Evolutionary conservation across 2,329 filamentous ascomycete species (phyloP).

Genomic region (Emericellopsis atlantica): DNA sequence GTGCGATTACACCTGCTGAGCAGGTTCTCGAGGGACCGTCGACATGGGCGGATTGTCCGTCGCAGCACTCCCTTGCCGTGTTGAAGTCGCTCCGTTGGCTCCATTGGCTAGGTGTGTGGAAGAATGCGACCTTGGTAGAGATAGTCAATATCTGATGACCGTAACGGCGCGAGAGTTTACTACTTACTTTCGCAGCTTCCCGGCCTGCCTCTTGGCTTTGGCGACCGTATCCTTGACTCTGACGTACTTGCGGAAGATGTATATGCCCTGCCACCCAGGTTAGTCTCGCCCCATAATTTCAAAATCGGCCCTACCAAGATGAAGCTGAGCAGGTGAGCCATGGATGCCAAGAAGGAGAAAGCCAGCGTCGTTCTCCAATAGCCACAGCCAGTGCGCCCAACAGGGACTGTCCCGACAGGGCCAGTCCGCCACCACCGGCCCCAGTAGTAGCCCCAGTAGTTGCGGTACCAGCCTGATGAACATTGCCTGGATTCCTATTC

Average conservation of each 20-base stretch:
- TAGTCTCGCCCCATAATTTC: neutral
- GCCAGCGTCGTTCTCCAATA: constrained; percentile 10
- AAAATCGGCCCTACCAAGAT: constrained; percentile 6
- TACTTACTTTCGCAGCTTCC: neutral
- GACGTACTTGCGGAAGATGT: constrained; percentile 2
- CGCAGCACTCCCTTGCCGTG: neutral
- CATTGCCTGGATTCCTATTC: constrained; percentile 7
- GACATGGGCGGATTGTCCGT: too few species aligned
- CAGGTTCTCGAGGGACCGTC: too few species aligned
- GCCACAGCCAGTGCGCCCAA: constrained; percentile 7
- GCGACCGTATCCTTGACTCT: neutral
- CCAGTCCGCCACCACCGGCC: constrained; percentile 7
- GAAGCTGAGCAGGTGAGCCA: constrained; percentile 9
- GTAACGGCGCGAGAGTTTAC: neutral
- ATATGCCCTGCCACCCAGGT: neutral
- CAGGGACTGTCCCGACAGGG: constrained; percentile 2
- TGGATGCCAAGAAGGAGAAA: constrained; percentile 10
- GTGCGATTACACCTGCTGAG: too few species aligned
- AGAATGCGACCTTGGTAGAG: too few species aligned
- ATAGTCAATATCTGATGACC: too few species aligned
- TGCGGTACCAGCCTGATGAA: constrained; percentile 8
- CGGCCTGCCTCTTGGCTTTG: neutral
- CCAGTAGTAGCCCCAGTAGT: constrained; percentile 16
- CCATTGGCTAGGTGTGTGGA: neutral
- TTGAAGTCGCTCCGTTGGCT: neutral